Evolutionary conservation across 192 early-diverging fungal species (phyloP), one percentile per base, ranked within the genome.

Genomic region (Coemansia reversa): DNA sequence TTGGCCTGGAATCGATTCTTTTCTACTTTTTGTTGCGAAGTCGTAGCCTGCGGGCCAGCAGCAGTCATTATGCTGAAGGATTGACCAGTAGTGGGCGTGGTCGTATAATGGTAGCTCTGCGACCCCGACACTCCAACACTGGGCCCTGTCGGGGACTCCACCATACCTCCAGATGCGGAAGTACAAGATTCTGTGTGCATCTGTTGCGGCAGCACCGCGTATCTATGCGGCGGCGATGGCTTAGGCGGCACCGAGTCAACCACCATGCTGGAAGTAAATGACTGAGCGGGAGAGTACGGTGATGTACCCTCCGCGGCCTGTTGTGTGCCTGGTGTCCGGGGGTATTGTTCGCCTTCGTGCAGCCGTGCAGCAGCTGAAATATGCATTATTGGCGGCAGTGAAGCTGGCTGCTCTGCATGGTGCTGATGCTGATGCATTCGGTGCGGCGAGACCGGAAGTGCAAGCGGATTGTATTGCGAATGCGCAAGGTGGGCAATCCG

Each of bases 1-100:
- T 74, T 80, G 35, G 77, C 77, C 59, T 80, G 77, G 27, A 80
- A 80, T 12, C 77, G 71, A 42, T 80, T 80, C 28, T 80, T 80
- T 29, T 80, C 77, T 22, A 74, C 64, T 62, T 80, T 80, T 14
- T 71, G 71, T 58, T 70, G 71, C 29, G 67, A 19, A 39, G 51
- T 60, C 23, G 48, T 53, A 16, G 50, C 45, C 3, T 12, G 48
- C 7, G 45, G n/a, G 33, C 57, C 45, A 8, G 25, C 12, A 8
- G 25, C 12, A n/a, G 56, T 20, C 52, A 42, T 54, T 7, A n/a
- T 20, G 54, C 48, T 30, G 30, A 33, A 51, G 55, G 57, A 68
- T 45, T 58, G 16, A 3, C 54, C 29, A 6, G 9, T 25, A 32
- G 51, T 12, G 35, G 47, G 62, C 28, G 53, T 52, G 33, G 24